Percentiles rank a stretch among this genome's conserved stretches.
These are phyloP conservation scores for Catenaria anguillulae DNA, from an alignment of 371 early-diverging fungal species.

Conservation along the genomic window DNA sequence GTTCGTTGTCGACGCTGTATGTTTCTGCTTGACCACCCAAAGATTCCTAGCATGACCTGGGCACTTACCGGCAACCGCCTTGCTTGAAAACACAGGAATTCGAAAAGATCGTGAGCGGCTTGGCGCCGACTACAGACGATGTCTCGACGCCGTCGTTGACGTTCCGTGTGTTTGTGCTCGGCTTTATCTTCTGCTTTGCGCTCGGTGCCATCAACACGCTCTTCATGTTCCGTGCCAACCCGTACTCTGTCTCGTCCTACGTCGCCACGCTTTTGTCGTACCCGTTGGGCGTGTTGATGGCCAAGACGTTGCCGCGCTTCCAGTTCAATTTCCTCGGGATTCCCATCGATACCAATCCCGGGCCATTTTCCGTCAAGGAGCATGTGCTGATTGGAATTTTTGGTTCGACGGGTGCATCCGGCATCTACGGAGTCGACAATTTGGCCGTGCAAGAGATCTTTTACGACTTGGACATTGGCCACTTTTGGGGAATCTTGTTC, in stretches of 20 bases:
- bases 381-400: slow-evolving; percentile 43
- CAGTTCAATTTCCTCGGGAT: neutral
- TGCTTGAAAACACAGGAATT: too few relatives aligned
- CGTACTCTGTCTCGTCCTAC: slow-evolving; percentile 35
- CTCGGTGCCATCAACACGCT: slow-evolving; percentile 49
- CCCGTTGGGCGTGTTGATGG: slow-evolving; percentile 49
- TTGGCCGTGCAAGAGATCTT: slow-evolving; percentile 36
- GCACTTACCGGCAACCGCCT: too few relatives aligned
- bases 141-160: slow-evolving; percentile 53
- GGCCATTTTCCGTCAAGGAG: slow-evolving; percentile 75
- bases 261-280: slow-evolving; percentile 45
- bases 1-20: neutral
- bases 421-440: neutral
- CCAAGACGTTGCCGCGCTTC: slow-evolving; percentile 28
- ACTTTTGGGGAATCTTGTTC: slow-evolving; percentile 38
- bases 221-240: slow-evolving; percentile 53
- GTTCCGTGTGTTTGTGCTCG: slow-evolving; percentile 55
- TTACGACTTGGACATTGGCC: slow-evolving; percentile 40
- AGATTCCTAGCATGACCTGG: too few relatives aligned
- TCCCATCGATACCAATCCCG: slow-evolving; percentile 38
- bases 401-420: neutral
- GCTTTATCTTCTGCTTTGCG: slow-evolving; percentile 37
- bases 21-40: too few relatives aligned
- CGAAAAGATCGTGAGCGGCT: neutral
- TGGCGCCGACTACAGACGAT: slow-evolving; percentile 10